Evolutionary conservation across 345 rosid genomes (phyloP).

Genomic region (Sonneratia caseolaris): DNA sequence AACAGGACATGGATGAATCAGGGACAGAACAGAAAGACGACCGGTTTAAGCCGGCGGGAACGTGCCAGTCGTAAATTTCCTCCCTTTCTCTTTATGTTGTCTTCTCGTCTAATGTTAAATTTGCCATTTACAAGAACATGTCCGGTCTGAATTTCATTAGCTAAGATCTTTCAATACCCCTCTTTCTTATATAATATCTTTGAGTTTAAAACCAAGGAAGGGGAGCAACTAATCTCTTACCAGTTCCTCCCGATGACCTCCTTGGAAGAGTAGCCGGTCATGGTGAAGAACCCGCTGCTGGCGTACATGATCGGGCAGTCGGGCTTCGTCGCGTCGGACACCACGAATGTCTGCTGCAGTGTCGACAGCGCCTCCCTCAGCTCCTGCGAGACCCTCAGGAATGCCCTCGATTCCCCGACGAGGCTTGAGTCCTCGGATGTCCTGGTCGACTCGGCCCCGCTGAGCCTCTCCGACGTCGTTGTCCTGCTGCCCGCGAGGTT

Average conservation of each 20-base stretch:
- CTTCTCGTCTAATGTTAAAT: too few species aligned
- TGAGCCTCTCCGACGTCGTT: conserved; percentile 22
- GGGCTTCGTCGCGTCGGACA: conserved; percentile 82
- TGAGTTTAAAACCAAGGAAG: background rate
- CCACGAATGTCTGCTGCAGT: conserved; percentile 92
- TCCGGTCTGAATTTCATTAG: too few species aligned
- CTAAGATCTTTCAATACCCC: too few species aligned
- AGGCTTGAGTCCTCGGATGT: conserved; percentile 51
- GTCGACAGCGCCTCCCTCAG: conserved; percentile 75
- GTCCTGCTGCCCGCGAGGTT: conserved; percentile 18
- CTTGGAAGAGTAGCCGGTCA: conserved; percentile 85
- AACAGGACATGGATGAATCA: background rate
- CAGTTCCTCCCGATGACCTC: conserved; percentile 88
- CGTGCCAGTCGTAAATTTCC: background rate
- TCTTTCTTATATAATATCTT: too few species aligned
- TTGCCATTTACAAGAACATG: too few species aligned
- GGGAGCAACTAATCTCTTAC: conserved; percentile 22
- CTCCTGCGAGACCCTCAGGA: conserved; percentile 84
- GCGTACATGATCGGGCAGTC: conserved; percentile 88
- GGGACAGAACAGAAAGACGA: background rate
- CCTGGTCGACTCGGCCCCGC: conserved; percentile 30
- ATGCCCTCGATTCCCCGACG: conserved; percentile 22
- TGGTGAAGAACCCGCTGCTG: conserved; percentile 84
- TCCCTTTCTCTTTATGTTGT: background rate
- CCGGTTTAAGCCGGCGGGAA: background rate